A percentile compares a stretch with the other conserved stretches of the same genome.
Conservation (phyloP, 208 protist species). For the Crithidia brevicula region DNA sequence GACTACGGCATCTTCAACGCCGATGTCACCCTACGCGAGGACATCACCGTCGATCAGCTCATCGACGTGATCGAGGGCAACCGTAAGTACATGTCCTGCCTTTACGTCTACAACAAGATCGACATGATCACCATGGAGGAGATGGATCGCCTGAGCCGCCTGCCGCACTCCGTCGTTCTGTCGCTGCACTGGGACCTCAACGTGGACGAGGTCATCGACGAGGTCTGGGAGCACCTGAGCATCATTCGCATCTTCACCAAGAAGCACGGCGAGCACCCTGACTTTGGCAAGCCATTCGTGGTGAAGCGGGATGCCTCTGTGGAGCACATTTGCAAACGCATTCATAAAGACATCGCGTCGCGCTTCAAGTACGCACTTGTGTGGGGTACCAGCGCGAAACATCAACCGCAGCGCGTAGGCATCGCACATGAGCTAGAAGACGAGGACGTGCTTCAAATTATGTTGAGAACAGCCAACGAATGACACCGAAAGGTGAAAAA, state of each 20-base stretch:
- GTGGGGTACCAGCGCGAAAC: conserved; percentile 96
- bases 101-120: conserved; percentile 97
- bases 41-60: conserved; percentile 97
- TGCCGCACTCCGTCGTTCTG: conserved; percentile 91
- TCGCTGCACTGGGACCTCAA: conserved; percentile 94
- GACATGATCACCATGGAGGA: conserved; percentile 97
- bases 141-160: conserved; percentile 92
- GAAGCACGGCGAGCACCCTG: conserved; percentile 93
- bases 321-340: conserved; percentile 93
- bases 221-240: conserved; percentile 96
- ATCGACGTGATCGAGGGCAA: conserved; percentile 99
- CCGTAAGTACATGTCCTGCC: conserved; percentile 93
- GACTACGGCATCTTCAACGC: conserved; percentile 97
- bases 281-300: conserved; percentile 96
- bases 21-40: conserved; percentile 95
- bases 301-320: conserved; percentile 88
- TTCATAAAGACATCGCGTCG: conserved; percentile 93
- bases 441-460: conserved; percentile 94
- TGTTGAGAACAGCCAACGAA: conserved; percentile 90
- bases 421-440: conserved; percentile 89
- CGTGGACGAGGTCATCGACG: conserved; percentile 94
- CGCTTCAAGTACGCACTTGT: conserved; percentile 95
- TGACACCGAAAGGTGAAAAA: conserved; percentile 23
- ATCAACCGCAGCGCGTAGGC: conserved; percentile 95
- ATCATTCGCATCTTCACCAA: conserved; percentile 98